These are phyloP conservation scores for Spizellomyces sp. DNA, from an alignment of 192 early-diverging fungal genomes.

Conservation along the genomic window DNA sequence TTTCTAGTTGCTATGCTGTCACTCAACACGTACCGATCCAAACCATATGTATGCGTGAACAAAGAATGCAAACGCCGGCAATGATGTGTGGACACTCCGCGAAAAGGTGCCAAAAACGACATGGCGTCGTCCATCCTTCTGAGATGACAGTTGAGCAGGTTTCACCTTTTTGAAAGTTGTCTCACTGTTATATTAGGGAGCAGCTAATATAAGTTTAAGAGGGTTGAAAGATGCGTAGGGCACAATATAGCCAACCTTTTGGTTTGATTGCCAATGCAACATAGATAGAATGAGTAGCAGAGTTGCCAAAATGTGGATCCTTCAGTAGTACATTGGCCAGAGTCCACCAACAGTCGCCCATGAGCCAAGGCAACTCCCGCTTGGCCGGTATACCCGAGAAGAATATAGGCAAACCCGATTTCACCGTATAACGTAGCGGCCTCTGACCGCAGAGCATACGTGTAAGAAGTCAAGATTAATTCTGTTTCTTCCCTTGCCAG, in stretches of 20 bases:
- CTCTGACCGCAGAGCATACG: conserved; percentile 36
- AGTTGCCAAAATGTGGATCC: conserved; percentile 50
- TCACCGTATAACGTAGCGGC: conserved; percentile 45
- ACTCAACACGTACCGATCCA: too few relatives aligned
- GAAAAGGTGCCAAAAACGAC: too few relatives aligned
- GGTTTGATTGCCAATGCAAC: conserved; percentile 56
- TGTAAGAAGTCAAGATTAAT: neutral
- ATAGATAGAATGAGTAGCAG: conserved; percentile 61
- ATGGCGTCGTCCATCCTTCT: too few relatives aligned
- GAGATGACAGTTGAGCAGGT: too few relatives aligned
- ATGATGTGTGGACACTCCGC: too few relatives aligned
- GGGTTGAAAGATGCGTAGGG: too few relatives aligned
- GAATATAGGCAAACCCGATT: conserved; percentile 60
- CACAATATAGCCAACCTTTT: conserved; percentile 44
- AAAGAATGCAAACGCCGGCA: too few relatives aligned
- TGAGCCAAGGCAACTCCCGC: conserved; percentile 59
- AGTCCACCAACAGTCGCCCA: conserved; percentile 44
- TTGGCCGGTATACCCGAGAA: conserved; percentile 76
- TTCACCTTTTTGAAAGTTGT: conserved; percentile 2
- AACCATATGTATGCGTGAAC: too few relatives aligned
- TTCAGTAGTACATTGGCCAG: conserved; percentile 31
- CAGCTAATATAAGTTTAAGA: too few relatives aligned
- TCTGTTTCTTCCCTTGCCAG: neutral
- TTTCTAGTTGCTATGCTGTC: too few relatives aligned
- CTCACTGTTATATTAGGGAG: neutral